These are phyloP conservation scores for Cicer cuneatum DNA, from an alignment of 306 rosid species.

Conservation along the genomic window DNA sequence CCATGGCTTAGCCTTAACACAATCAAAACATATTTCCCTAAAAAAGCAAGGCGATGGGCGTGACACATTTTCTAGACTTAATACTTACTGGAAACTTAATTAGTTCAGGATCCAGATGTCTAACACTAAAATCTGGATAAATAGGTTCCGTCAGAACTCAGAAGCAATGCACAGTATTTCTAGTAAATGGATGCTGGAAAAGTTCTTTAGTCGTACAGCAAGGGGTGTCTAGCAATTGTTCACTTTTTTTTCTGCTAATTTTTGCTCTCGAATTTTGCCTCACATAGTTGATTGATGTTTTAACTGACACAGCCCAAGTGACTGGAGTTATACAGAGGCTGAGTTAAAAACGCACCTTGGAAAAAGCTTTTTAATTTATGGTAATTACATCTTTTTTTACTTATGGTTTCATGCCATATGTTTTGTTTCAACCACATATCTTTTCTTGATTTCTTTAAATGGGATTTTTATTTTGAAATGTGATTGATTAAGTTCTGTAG, in stretches of 20 bases:
- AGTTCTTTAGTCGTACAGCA: background rate
- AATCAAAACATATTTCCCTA: background rate
- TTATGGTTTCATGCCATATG: constrained; percentile 19
- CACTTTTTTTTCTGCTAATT: constrained; percentile 28
- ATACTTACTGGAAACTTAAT: background rate
- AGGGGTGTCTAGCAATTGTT: constrained; percentile 27
- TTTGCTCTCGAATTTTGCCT: constrained; percentile 33
- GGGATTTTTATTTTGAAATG: constrained; percentile 6
- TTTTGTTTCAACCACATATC: background rate
- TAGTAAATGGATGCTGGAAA: constrained; percentile 23
- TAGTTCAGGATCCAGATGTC: background rate
- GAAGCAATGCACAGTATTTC: constrained; percentile 2
- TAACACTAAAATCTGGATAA: constrained; percentile 22
- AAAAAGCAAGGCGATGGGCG: background rate
- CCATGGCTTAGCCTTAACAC: background rate
- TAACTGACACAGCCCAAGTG: constrained; percentile 72
- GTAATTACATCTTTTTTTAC: constrained; percentile 47
- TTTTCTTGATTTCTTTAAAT: constrained; percentile 15
- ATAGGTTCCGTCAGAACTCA: background rate
- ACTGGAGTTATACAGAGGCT: constrained; percentile 85
- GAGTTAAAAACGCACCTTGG: constrained; percentile 79
- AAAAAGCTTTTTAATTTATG: constrained; percentile 72
- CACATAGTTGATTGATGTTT: constrained; percentile 42
- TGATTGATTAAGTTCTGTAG: constrained; percentile 23
- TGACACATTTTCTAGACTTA: background rate